Percentiles rank a stretch among this genome's conserved stretches.
Evolutionary conservation across 345 rosid species (phyloP).

Genomic region (Hibiscus trionum): DNA sequence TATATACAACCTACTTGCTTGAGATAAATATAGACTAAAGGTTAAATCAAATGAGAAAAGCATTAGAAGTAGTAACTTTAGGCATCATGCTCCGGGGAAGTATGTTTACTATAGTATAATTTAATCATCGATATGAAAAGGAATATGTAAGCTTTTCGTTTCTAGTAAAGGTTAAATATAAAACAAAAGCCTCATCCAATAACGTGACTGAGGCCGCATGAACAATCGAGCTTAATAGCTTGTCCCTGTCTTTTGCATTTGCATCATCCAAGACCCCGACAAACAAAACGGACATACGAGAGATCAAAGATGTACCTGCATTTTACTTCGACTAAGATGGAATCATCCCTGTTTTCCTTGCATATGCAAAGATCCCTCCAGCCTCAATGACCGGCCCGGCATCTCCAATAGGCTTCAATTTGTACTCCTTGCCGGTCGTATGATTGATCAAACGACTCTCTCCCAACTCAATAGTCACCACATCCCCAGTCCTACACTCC

Average conservation of each 20-base stretch:
- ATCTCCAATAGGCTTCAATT: conserved; percentile 79
- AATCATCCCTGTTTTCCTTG: conserved; percentile 77
- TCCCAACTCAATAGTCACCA: conserved; percentile 57
- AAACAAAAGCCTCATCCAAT: no score
- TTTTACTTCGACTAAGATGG: conserved; percentile 26
- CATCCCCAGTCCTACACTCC: conserved; percentile 80
- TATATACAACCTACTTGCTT: background rate
- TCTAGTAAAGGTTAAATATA: no score
- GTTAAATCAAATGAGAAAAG: background rate
- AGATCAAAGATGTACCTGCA: conserved; percentile 2
- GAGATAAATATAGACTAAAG: background rate
- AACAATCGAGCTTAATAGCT: background rate
- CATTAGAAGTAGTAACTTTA: background rate
- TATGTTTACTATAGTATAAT: background rate
- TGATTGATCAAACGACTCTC: conserved; percentile 71
- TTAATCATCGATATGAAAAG: background rate
- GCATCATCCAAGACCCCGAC: no score
- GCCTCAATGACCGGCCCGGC: conserved; percentile 83
- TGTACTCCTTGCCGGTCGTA: conserved; percentile 72
- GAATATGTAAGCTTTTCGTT: no score
- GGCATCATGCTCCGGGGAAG: background rate
- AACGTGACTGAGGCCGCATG: background rate
- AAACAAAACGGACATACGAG: background rate
- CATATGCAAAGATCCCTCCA: conserved; percentile 83
- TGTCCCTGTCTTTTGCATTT: background rate